These are phyloP conservation scores for Phytophthora aleatoria DNA, from an alignment of 352 stramenopile genomes.

Conservation along the genomic window DNA sequence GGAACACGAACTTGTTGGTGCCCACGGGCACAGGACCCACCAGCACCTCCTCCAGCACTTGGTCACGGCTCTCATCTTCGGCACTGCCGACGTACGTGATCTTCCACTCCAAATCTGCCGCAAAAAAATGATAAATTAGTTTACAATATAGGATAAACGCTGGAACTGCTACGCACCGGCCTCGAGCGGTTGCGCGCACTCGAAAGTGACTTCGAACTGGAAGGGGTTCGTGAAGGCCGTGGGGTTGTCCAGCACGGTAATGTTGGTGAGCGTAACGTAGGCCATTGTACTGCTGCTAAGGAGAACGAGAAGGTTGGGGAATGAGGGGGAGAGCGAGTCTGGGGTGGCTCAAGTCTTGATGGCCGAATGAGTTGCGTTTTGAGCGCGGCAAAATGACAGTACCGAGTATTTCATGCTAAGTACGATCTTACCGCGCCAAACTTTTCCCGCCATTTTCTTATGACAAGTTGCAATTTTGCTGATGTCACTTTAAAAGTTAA, in stretches of 20 bases:
- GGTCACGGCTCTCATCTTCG: conserved; percentile 95
- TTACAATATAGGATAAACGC: not conserved
- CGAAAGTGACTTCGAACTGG: conserved; percentile 99
- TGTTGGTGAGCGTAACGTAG: conserved; percentile 92
- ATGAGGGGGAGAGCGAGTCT: conserved; percentile 2
- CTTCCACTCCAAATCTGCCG: conserved; percentile 98
- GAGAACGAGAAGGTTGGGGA: conserved; percentile 14
- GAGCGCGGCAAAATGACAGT: conserved; percentile 15
- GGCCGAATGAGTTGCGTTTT: conserved; percentile 20
- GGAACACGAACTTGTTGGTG: conserved; percentile 99
- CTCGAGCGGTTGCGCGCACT: conserved; percentile 96
- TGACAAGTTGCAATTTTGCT: not conserved
- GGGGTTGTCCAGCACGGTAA: conserved; percentile 98
- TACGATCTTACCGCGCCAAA: conserved; percentile 23
- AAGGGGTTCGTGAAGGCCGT: conserved; percentile 98
- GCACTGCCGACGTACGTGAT: conserved; percentile 98
- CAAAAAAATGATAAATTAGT: conserved; percentile 4
- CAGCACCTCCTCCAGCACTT: conserved; percentile 98
- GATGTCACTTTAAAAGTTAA: conserved; percentile 10
- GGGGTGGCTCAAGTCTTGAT: conserved; percentile 10
- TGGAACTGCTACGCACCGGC: conserved; percentile 68
- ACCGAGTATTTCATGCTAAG: conserved; percentile 18
- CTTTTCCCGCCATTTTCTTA: conserved; percentile 27
- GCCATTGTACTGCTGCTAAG: conserved; percentile 51
- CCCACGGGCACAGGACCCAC: conserved; percentile 98